Percentiles rank a stretch among this genome's conserved stretches.
Conservation (phyloP, 2,329 filamentous ascomycete genomes). For the Akanthomyces dipterigenus region DNA sequence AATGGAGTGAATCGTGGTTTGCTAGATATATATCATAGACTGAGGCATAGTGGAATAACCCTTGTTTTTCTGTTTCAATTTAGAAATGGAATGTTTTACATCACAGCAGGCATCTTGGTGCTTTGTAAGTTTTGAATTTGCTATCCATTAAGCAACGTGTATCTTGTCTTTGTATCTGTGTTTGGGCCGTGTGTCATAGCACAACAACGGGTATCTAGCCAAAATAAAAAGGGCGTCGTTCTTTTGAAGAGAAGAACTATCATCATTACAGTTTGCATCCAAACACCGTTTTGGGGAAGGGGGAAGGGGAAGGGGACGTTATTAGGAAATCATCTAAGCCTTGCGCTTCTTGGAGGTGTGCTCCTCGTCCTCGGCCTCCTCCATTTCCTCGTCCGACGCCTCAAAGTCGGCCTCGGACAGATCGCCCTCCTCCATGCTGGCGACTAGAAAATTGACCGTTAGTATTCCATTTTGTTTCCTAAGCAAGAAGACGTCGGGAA, state of each 20-base stretch:
- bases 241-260: background rate
- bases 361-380: conserved; percentile 25
- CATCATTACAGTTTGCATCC: conserved; percentile 3
- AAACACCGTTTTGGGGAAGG: background rate
- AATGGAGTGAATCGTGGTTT: no score
- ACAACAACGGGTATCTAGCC: conserved; percentile 10
- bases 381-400: conserved; percentile 35
- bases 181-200: conserved; percentile 7
- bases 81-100: background rate
- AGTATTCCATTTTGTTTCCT: background rate
- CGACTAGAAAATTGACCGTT: conserved; percentile 17
- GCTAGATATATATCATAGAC: background rate
- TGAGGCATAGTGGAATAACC: background rate
- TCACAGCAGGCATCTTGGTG: background rate
- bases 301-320: background rate
- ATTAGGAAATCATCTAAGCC: conserved; percentile 21
- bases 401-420: conserved; percentile 67
- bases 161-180: conserved; percentile 1
- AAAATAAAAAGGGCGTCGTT: conserved; percentile 4
- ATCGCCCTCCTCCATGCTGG: conserved; percentile 60
- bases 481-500: no score
- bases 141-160: background rate
- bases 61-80: background rate
- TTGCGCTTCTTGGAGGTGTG: conserved; percentile 38
- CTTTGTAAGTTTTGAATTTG: background rate